Conservation (phyloP, 345 rosid genomes). For the Eucalyptus sp. region DNA sequence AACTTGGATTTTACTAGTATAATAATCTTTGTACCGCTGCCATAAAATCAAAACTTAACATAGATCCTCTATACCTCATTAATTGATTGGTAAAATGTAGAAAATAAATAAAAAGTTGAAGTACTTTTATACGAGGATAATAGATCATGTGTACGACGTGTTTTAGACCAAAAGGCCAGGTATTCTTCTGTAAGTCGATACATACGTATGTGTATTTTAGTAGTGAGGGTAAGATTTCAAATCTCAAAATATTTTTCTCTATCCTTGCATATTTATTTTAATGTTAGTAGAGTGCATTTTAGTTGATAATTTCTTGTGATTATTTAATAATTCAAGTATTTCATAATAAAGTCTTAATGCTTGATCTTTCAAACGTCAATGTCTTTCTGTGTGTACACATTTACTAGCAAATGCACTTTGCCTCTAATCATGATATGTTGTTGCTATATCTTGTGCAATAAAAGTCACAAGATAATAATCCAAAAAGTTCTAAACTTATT, state of each 20-base stretch:
- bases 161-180: neutral
- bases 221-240: neutral
- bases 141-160: neutral
- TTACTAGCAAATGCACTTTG: neutral
- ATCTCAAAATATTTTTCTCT: neutral
- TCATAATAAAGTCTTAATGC: neutral
- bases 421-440: neutral
- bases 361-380: neutral
- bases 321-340: neutral
- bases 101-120: neutral
- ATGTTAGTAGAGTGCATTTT: neutral
- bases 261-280: neutral
- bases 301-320: neutral
- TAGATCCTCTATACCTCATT: neutral
- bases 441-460: neutral
- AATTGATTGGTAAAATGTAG: neutral
- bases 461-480: neutral
- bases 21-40: neutral
- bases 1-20: neutral
- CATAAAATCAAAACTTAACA: neutral
- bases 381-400: neutral
- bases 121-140: neutral
- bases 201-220: neutral
- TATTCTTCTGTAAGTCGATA: neutral
- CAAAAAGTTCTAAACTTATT: neutral